Percentiles rank a stretch among this genome's conserved stretches.
phyloP scores from a whole-genome alignment of 2,329 filamentous ascomycete species.

The Phyllosticta citribraziliensis region DNA sequence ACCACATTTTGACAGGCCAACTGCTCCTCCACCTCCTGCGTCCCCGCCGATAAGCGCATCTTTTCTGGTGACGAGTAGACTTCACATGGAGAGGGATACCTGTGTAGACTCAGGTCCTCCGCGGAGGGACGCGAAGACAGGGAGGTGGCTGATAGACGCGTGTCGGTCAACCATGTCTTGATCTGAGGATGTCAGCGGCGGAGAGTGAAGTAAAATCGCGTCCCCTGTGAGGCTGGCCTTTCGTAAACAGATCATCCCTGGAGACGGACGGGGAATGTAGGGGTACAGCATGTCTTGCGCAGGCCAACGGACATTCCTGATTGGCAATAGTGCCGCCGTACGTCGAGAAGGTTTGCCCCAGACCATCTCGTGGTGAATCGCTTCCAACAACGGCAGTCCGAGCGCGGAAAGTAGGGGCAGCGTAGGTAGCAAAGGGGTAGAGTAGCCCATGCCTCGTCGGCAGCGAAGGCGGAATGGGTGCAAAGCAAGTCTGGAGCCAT shows the following conservation, averaged over 20 bases:
- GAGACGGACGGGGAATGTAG: background rate
- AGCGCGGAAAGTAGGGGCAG: background rate
- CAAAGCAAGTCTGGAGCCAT: background rate
- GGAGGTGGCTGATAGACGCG: background rate
- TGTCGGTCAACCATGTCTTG: background rate
- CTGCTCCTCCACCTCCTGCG: background rate
- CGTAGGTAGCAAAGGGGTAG: background rate
- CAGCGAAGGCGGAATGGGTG: background rate
- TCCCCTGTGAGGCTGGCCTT: background rate
- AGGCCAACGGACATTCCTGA: background rate
- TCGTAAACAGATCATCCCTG: background rate
- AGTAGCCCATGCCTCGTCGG: background rate
- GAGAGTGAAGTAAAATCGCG: background rate
- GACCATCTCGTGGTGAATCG: background rate
- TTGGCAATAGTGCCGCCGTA: background rate
- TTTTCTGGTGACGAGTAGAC: background rate
- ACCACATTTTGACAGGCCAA: background rate
- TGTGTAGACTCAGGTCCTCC: background rate
- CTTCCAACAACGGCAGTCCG: background rate
- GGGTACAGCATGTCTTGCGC: background rate
- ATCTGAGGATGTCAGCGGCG: background rate
- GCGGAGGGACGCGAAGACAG: background rate
- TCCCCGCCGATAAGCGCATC: background rate
- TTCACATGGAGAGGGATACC: background rate
- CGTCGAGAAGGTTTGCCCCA: background rate